phyloP scores from a whole-genome alignment of 129 eudicot genomes.

The Deinandra increscens region DNA sequence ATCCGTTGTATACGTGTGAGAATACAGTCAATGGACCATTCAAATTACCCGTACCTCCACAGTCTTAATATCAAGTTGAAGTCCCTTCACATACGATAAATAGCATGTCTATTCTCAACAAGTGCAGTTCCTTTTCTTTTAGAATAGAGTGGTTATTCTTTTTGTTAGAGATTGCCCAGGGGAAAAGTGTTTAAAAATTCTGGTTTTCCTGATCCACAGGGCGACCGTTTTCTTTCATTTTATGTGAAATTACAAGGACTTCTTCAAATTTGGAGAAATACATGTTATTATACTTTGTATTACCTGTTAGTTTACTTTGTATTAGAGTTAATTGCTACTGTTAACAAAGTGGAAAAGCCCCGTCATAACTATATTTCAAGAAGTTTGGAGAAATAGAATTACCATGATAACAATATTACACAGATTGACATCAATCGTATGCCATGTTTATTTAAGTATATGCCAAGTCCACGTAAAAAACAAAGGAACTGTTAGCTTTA shows the following conservation, averaged over 20 bases:
- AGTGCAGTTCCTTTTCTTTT: not conserved
- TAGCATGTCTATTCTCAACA: not conserved
- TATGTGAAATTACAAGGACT: not conserved
- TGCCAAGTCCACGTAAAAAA: no score
- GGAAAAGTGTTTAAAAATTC: not conserved
- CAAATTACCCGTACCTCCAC: not conserved
- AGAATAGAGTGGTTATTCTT: not conserved
- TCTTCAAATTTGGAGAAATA: not conserved
- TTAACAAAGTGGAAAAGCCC: not conserved
- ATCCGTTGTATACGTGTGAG: not conserved
- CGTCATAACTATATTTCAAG: no score
- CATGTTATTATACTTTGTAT: not conserved
- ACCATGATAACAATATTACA: not conserved
- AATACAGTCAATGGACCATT: constrained; percentile 8
- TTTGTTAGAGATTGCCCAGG: not conserved
- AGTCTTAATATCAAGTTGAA: not conserved
- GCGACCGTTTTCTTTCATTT: not conserved
- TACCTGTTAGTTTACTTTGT: not conserved
- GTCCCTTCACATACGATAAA: not conserved
- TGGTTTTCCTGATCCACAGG: not conserved
- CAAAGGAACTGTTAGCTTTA: not conserved
- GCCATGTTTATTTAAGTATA: not conserved
- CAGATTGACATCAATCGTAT: not conserved
- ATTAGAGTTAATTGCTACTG: not conserved
- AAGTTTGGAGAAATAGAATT: not conserved